Evolutionary conservation across 768 basidiomycete genomes (phyloP).

Genomic region (Tephrocybe sp.): DNA sequence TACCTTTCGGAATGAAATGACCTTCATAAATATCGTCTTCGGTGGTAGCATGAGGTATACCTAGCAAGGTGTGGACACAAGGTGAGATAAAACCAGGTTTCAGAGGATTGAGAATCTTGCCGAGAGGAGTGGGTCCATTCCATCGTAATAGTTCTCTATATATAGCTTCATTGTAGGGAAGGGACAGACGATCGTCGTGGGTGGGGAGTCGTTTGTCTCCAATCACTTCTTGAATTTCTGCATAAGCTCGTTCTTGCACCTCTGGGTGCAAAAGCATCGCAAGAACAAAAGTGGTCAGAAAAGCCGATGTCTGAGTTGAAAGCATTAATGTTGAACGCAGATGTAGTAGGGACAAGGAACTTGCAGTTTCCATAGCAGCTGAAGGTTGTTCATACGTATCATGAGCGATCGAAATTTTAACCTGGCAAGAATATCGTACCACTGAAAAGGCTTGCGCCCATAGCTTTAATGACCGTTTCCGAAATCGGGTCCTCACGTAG

Average conservation of each 20-base stretch:
- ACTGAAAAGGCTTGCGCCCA: background rate
- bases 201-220: slow-evolving; percentile 14
- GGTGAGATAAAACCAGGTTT: background rate
- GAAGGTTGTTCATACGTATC: too few relatives aligned
- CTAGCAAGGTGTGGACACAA: background rate
- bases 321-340: background rate
- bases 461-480: background rate
- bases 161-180: slow-evolving; percentile 22
- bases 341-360: too few relatives aligned
- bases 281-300: slow-evolving; percentile 10
- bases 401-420: too few relatives aligned
- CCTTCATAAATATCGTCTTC: slow-evolving; percentile 7
- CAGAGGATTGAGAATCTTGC: background rate
- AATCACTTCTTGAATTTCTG: slow-evolving; percentile 22
- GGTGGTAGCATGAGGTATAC: slow-evolving; percentile 5
- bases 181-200: slow-evolving; percentile 13
- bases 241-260: slow-evolving; percentile 19
- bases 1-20: slow-evolving; percentile 7
- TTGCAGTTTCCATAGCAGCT: background rate
- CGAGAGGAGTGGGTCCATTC: slow-evolving; percentile 1
- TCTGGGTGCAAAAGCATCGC: slow-evolving; percentile 24
- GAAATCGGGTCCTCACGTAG: background rate
- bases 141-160: slow-evolving; percentile 8
- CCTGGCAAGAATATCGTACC: background rate
- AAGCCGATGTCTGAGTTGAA: slow-evolving; percentile 1